A percentile compares a stretch with the other conserved stretches of the same genome.
These are phyloP conservation scores for Zymoseptoria ardabiliae DNA, from an alignment of 2,329 filamentous ascomycete species.

Conservation along the genomic window DNA sequence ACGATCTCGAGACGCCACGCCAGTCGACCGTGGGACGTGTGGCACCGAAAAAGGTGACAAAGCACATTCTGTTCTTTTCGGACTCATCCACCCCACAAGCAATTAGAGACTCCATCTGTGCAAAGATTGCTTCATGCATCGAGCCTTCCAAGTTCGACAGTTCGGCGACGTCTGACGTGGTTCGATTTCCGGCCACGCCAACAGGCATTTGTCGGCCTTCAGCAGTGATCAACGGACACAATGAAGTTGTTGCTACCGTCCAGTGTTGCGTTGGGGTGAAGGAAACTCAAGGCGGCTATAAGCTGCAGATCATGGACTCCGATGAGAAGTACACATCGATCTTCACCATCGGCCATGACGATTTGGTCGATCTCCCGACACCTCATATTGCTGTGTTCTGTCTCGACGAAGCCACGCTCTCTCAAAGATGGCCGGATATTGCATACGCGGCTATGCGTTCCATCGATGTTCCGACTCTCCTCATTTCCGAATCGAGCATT, in stretches of 20 bases:
- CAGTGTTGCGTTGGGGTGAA: constrained; percentile 16
- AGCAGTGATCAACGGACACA: constrained; percentile 9
- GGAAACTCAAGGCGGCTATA: constrained; percentile 3
- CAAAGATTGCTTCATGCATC: constrained; percentile 10
- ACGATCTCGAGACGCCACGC: constrained; percentile 28
- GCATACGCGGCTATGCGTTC: constrained; percentile 4
- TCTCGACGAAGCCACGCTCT: neutral
- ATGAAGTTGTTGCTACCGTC: constrained; percentile 12
- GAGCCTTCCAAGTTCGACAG: neutral
- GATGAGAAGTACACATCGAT: constrained; percentile 11
- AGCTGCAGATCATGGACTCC: constrained; percentile 11
- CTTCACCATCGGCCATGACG: constrained; percentile 12
- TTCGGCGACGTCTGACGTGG: constrained; percentile 2
- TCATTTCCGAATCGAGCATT: neutral
- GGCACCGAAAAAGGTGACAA: neutral
- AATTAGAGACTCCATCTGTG: constrained; percentile 12
- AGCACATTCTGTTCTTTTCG: constrained; percentile 15
- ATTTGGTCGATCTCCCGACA: constrained; percentile 6
- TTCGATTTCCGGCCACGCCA: constrained; percentile 14
- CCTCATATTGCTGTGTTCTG: constrained; percentile 15
- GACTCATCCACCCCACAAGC: neutral
- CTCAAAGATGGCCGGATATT: neutral
- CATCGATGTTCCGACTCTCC: constrained; percentile 7
- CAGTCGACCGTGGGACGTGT: constrained; percentile 20
- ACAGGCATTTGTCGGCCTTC: constrained; percentile 10